Evolutionary conservation across 2,329 filamentous ascomycete species (phyloP), one percentile per base, ranked within the genome.

Genomic region (Aspergillus intermedius): DNA sequence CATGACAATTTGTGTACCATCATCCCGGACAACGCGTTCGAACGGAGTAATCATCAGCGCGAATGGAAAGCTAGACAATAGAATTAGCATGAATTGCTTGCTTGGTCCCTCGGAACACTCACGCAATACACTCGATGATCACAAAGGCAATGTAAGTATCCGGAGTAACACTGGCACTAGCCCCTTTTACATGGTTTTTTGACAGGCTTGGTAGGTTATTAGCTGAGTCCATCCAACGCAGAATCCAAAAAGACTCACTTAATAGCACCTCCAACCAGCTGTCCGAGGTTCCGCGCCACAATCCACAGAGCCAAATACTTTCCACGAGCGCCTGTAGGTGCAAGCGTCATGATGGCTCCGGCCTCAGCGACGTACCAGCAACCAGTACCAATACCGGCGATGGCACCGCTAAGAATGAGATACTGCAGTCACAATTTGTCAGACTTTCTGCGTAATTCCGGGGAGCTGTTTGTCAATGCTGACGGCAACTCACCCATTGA

Each of bases 281-380:
- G 73, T 9, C 73, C 73, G 0, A 76, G 60, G 37, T 76, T 76
- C 10, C 73, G 66, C 15, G 73, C 67, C 22, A 75, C 72, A 42
- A 75, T 75, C 73, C 73, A 76, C 15, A 75, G 51, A 6, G 73
- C 73, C 5, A 76, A 44, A 42, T 76, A 76, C 51, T 75, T 75
- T 5, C 74, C 74, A 46, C 74, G 72, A 15, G 73, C 67, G 19
- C 70, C 65, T 0, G 72, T 66, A 3, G 74, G 74, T 0, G 74
- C 72, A 17, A 76, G 65, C 0, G 73, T 74, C 71, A 76, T 74
- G 54, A 76, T 76, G 4, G 70, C 67, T 12, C 74, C 74, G 1
- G 72, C 71, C 50, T 76, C 74, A 0, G 74, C 74, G 7, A 76
- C 74, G 49, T 76, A 77, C 74, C 73, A 76, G 39, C 71, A 74